Base-by-base conservation (phyloP, 78 protist genomes). In the Dictyostelium intermedium region DNA sequence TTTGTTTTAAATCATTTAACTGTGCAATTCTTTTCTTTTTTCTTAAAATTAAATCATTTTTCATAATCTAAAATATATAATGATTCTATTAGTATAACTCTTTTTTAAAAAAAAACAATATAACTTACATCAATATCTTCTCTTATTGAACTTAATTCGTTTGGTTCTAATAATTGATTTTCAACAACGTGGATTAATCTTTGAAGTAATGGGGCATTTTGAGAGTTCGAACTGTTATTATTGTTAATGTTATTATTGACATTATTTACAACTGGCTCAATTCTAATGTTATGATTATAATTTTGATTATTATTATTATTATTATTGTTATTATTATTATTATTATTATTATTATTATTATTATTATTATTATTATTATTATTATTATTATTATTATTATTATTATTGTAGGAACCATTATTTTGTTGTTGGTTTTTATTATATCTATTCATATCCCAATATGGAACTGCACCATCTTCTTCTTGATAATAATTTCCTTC, bases 21-120 rank as follows among this genome's bases (percentile, higher is more conserved):
- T 86, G 92, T 20, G 30, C 63, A 16, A 86, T 39, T 86, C 92
- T 86, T 41, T 83, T 73, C 35, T 86, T 86, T 84, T 86, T 86
- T 77, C 77, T 86, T 18, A 7, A 11, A 37, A 60, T 32, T 39
- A 86, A 47, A 76, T 86, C 92, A 56, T 77, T 53, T 77, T 86
- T 86, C 84, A 86, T 73, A 5, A 13, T 70, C 91, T 84, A 43
- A 7, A 69, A 9, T 34, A 14, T 35, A 63, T 61, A 83, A 63
- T 37, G 20, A 39, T 63, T 3, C 39, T 37, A 39, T 60, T 27
- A n/a, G 23, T 61, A 60, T 61, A 3, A 16, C 5, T 20, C 13
- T 69, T 3, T 69, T 69, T 69, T 13, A 69, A 69, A 50, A 69
- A 66, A 25, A 66, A 27, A 66, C 23, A 66, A 27, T 10, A 27